A percentile compares a stretch with the other conserved stretches of the same genome.
phyloP scores from a whole-genome alignment of 495 filamentous ascomycete species.

The Penicillium coprophilum region DNA sequence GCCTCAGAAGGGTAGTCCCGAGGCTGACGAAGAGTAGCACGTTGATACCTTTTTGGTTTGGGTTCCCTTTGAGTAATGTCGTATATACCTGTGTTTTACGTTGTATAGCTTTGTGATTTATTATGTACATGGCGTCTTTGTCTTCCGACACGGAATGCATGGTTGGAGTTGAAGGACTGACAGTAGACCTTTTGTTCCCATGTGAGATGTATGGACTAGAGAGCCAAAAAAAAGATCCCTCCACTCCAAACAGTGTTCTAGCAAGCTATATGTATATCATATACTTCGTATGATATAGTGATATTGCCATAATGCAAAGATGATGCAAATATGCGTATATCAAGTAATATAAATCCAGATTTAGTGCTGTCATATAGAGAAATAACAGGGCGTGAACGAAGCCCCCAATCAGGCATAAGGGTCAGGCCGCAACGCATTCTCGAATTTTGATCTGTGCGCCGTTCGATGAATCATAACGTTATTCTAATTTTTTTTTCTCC shows the following conservation, averaged over 20 bases:
- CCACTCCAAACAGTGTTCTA: slow-evolving; percentile 5
- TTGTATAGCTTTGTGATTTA: slow-evolving; percentile 28
- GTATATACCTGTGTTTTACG: slow-evolving; percentile 21
- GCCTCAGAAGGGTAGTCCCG: slow-evolving; percentile 47
- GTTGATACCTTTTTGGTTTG: slow-evolving; percentile 6
- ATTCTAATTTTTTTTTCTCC: slow-evolving; percentile 7
- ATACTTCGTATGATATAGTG: too few relatives aligned
- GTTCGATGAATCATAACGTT: slow-evolving; percentile 29
- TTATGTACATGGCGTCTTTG: slow-evolving; percentile 21
- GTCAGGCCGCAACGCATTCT: slow-evolving; percentile 36
- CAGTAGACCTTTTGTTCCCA: slow-evolving; percentile 10
- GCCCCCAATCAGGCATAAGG: slow-evolving; percentile 32
- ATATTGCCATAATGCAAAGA: not conserved
- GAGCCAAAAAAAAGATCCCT: slow-evolving; percentile 12
- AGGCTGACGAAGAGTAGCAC: slow-evolving; percentile 38
- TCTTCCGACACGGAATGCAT: slow-evolving; percentile 17
- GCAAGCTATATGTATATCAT: not conserved
- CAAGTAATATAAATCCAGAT: not conserved
- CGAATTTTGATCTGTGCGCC: slow-evolving; percentile 30
- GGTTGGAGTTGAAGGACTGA: slow-evolving; percentile 12
- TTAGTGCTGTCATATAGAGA: slow-evolving; percentile 7
- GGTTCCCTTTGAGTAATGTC: slow-evolving; percentile 5
- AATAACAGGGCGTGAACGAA: slow-evolving; percentile 9
- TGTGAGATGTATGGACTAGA: slow-evolving; percentile 11
- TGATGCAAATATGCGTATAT: not conserved